Conservation (phyloP, 208 protist species). For the Crithidia mellificae region DNA sequence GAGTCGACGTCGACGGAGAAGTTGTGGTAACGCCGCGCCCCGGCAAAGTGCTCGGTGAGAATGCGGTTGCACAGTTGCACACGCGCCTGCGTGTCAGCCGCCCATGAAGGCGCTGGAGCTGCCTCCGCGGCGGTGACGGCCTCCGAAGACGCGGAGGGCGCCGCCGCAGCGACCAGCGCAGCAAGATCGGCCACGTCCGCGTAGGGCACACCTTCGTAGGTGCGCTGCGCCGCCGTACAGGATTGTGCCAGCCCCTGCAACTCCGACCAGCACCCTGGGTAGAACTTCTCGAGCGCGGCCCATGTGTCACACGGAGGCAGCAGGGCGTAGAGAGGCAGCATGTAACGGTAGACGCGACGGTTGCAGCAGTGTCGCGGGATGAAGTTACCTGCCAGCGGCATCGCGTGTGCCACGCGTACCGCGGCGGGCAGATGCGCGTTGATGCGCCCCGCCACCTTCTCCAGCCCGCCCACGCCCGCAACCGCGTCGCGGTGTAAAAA, state of each 20-base stretch:
- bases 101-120: slow-evolving; percentile 23
- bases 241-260: slow-evolving; percentile 12
- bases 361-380: slow-evolving; percentile 79
- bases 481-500: slow-evolving; percentile 49
- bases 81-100: slow-evolving; percentile 27
- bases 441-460: slow-evolving; percentile 32
- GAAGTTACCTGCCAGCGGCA: slow-evolving; percentile 64
- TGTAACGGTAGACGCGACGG: slow-evolving; percentile 78
- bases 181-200: slow-evolving; percentile 15
- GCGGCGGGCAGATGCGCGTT: slow-evolving; percentile 46
- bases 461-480: slow-evolving; percentile 32
- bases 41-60: slow-evolving; percentile 49
- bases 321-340: slow-evolving; percentile 79
- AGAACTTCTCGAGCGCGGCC: slow-evolving; percentile 36
- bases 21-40: slow-evolving; percentile 84
- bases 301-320: slow-evolving; percentile 66
- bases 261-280: slow-evolving; percentile 27
- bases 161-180: neutral
- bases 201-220: slow-evolving; percentile 19
- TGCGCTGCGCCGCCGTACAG: slow-evolving; percentile 2
- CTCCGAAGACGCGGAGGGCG: neutral
- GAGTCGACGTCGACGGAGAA: slow-evolving; percentile 70
- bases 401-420: slow-evolving; percentile 57
- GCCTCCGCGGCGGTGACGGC: neutral
- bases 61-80: slow-evolving; percentile 52